Evolutionary conservation across 75 land plant genomes (phyloP), one percentile per base, ranked within the genome.

Genomic region (Selaginella tamariscina): DNA sequence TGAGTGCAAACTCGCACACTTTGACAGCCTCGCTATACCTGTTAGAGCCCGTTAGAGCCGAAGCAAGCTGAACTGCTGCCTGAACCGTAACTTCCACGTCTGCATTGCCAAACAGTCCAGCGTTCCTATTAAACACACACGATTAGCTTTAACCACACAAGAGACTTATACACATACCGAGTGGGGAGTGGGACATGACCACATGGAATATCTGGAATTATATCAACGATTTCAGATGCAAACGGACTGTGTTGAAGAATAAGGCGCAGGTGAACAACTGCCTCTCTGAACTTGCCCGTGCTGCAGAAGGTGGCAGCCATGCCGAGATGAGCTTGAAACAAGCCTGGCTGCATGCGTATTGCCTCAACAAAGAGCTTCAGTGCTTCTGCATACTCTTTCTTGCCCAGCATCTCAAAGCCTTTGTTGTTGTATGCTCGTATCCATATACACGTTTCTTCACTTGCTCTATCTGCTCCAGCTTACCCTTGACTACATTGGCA

Each of bases 381-480:
- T 24, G 76, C 76, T 27, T 29, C 55, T 1, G 39, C 32, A 29
- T 56, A 70, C 1, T 31, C 26, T 27, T 63, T 63, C 27, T 20
- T 18, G 24, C 26, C 21, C 20, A 74, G 54, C 33, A n/a, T 0
- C 21, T 56, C 18, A 18, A 56, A 32, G 0, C 76, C 76, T 27
- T 59, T 22, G 1, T 49, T n/a, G n/a, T 74, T 11, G 39, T 1
- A 0, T 31, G 1, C 9, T 69, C 39, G 59, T 32, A 56, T 1
- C 65, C 74, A 22, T 29, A 18, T n/a, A 74, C 30, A 1, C 75
- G 28, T 65, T 28, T 56, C 74, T 74, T 74, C n/a, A 74, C 76
- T 56, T 60, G 70, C 56, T 74, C 76, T 30, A 74, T 32, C 32
- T 70, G 74, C 2, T 56, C 26, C 1, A 74, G 9, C 65, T 33